These are phyloP conservation scores for Verticillium nubilum DNA, from an alignment of 2,329 filamentous ascomycete genomes.

Conservation along the genomic window DNA sequence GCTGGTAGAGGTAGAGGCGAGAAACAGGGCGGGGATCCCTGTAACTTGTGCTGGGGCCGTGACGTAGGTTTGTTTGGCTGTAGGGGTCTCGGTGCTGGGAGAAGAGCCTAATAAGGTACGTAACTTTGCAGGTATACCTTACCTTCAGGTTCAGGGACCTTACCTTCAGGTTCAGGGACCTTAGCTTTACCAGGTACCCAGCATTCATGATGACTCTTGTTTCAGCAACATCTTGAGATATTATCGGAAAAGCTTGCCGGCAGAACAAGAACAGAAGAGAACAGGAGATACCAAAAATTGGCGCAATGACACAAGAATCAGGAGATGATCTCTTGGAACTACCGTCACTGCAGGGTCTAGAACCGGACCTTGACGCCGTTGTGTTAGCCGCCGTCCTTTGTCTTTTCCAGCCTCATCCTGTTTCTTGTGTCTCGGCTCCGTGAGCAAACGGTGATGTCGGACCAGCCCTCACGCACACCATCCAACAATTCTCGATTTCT, in stretches of 20 bases:
- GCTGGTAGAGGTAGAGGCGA: too few species aligned
- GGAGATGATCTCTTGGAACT: not conserved
- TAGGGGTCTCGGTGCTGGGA: too few species aligned
- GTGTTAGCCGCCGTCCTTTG: not conserved
- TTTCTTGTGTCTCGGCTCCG: not conserved
- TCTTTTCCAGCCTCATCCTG: not conserved
- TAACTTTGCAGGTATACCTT: too few species aligned
- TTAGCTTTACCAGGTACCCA: too few species aligned
- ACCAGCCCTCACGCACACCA: not conserved
- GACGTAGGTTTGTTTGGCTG: too few species aligned
- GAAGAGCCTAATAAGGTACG: too few species aligned
- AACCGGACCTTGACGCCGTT: too few species aligned
- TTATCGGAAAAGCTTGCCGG: not conserved
- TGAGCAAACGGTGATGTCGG: not conserved
- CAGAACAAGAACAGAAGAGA: not conserved
- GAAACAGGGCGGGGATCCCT: not conserved
- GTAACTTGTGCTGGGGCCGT: not conserved
- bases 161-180: too few species aligned
- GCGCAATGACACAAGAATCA: not conserved
- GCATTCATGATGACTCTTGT: too few species aligned
- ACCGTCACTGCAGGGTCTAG: not conserved
- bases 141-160: too few species aligned
- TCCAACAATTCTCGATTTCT: not conserved
- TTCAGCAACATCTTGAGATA: too few species aligned
- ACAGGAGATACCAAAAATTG: not conserved